Evolutionary conservation across 2,329 filamentous ascomycete genomes (phyloP), one percentile per base, ranked within the genome.

Genomic region (Cercospora berteroae): DNA sequence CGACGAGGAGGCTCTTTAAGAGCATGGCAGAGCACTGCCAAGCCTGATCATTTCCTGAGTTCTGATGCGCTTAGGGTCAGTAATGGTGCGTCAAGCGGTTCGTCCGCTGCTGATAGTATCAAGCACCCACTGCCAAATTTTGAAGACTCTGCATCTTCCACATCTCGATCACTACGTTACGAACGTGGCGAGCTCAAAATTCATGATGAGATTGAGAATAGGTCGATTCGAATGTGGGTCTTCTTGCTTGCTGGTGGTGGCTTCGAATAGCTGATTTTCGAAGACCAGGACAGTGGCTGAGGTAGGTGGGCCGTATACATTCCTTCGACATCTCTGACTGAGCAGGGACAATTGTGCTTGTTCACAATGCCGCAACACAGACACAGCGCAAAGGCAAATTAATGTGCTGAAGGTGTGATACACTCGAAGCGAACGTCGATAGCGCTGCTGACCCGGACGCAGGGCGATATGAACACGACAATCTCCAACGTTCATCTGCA

Each of bases 351-450:
- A 75, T 29, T 76, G 74, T 64, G 60, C 70, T 27, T 75, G 75
- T 63, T 63, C 71, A 5, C 60, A 73, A 58, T 76, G 75, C 44
- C 70, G 74, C 13, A 73, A 77, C 33, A 70, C 64, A 20, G 72
- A 76, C 31, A 77, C 76, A 7, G 74, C 69, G 4, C 76, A 77
- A 58, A 66, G 75, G 8, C 71, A 74, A 36, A 74, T 77, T 67
- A 77, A 76, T 36, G 75, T 77, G 6, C 67, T 77, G 60, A 72
- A 75, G 68, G 72, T 71, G 20, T 23, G 31, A 29, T 16, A 6
- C n/a, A n/a, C 36, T 42, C 36, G 36, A 7, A n/a, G 6, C 36
- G 36, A 42, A 8, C 2, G 16, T 7, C 6, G 16, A n/a, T 7
- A n/a, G 36, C 36, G 36, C 20, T 55, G 3, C 33, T 60, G 23